phyloP scores from a whole-genome alignment of 2,329 filamentous ascomycete genomes.

The Arthrobotrys megalospora region DNA sequence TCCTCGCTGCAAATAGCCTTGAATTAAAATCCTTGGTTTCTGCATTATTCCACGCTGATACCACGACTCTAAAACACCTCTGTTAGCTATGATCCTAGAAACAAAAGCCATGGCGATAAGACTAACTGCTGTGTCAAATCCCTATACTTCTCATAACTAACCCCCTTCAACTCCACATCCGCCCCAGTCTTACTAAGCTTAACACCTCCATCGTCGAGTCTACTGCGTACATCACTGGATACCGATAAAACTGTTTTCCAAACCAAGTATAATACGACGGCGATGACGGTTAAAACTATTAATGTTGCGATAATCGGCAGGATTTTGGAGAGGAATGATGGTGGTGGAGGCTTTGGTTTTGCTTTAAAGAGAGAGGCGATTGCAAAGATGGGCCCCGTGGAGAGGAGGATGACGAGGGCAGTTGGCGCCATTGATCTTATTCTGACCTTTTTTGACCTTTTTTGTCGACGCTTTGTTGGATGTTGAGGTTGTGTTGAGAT shows the following conservation, averaged over 20 bases:
- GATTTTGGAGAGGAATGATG: constrained; percentile 34
- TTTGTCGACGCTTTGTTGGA: neutral
- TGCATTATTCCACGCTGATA: constrained; percentile 54
- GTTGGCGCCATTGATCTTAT: constrained; percentile 2
- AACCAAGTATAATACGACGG: constrained; percentile 41
- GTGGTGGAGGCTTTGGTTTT: constrained; percentile 28
- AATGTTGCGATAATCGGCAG: constrained; percentile 36
- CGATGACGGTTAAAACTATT: constrained; percentile 41
- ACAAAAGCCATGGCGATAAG: neutral
- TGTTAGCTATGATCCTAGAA: neutral
- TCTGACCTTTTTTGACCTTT: neutral
- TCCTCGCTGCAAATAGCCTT: constrained; percentile 16
- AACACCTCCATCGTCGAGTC: constrained; percentile 33
- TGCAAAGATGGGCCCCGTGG: constrained; percentile 4
- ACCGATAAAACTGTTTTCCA: constrained; percentile 38
- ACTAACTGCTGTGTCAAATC: constrained; percentile 57
- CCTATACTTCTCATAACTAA: constrained; percentile 55
- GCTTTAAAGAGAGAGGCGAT: constrained; percentile 30
- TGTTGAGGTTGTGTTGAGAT: neutral
- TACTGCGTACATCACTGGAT: constrained; percentile 14
- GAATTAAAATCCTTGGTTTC: constrained; percentile 53
- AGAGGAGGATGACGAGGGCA: constrained; percentile 23
- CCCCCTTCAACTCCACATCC: constrained; percentile 47
- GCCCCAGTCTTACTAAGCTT: constrained; percentile 47
- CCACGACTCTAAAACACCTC: constrained; percentile 34